Conservation (phyloP, 1,284 basidiomycete species). For the Tilletia setariae region DNA sequence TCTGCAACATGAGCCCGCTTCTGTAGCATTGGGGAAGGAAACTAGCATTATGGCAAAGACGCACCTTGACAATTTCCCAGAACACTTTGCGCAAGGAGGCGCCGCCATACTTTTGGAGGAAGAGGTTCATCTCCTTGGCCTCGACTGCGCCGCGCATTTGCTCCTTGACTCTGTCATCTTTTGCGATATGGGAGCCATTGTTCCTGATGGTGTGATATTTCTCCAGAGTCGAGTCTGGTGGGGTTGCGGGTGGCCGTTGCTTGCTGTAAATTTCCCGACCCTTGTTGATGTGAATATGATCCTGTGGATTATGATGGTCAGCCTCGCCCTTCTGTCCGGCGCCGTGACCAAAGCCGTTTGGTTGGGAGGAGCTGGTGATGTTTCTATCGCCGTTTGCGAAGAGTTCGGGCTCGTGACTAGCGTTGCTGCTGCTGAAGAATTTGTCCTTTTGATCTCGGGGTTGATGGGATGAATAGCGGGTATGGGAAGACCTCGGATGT, state of each 20-base stretch:
- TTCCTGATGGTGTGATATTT: not conserved
- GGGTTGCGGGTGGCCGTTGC: conserved; percentile 9
- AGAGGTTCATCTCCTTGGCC: conserved; percentile 45
- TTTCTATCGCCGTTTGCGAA: not conserved
- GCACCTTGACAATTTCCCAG: conserved; percentile 42
- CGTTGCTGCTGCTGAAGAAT: not conserved
- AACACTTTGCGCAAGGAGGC: conserved; percentile 39
- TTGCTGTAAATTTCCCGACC: not conserved
- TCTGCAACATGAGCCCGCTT: not conserved
- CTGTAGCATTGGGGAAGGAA: not conserved
- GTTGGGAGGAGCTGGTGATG: too few species aligned
- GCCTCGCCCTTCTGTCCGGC: conserved; percentile 14
- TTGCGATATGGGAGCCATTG: conserved; percentile 24
- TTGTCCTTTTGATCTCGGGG: not conserved
- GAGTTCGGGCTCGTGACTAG: conserved; percentile 23
- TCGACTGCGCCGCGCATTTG: conserved; percentile 44
- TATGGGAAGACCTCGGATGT: not conserved
- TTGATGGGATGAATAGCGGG: conserved; percentile 1
- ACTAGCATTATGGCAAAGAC: not conserved
- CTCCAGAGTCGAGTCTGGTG: not conserved
- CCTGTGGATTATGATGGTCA: conserved; percentile 1
- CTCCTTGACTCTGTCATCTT: conserved; percentile 45
- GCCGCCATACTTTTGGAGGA: conserved; percentile 42
- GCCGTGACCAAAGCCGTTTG: too few species aligned
- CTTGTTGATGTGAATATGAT: too few species aligned